Conservation (phyloP, 305 asterid species). For the Euphrasia arctica region DNA sequence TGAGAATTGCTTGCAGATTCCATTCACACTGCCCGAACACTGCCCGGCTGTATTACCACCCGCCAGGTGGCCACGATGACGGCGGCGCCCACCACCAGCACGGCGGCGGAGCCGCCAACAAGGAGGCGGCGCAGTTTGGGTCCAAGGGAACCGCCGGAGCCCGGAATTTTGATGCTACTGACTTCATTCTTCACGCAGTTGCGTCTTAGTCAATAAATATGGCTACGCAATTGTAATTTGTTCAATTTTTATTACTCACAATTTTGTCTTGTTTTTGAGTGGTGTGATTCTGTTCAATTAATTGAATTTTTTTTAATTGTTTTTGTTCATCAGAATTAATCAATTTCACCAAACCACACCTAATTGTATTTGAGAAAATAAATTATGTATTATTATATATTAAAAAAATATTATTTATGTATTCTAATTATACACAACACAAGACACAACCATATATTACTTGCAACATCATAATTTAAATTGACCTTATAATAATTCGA, state of each 20-base stretch:
- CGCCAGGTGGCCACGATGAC: slow-evolving; percentile 39
- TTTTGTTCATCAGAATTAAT: no score
- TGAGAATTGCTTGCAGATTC: slow-evolving; percentile 68
- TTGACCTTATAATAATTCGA: no score
- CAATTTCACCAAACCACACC: no score
- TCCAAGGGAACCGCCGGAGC: slow-evolving; percentile 24
- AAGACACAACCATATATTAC: no score
- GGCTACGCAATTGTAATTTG: not conserved
- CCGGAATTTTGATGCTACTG: slow-evolving; percentile 37
- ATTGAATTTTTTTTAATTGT: no score
- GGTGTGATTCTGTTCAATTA: no score
- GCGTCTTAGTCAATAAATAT: slow-evolving; percentile 6
- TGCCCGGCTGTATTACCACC: slow-evolving; percentile 79
- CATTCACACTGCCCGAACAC: slow-evolving; percentile 94
- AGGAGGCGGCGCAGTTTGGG: slow-evolving; percentile 27
- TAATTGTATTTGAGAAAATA: no score
- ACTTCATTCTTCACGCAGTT: slow-evolving; percentile 57
- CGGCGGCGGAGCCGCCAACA: slow-evolving; percentile 21
- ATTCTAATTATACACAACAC: no score
- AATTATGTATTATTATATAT: no score
- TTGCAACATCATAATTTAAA: no score
- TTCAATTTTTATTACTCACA: not conserved
- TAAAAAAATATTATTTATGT: no score
- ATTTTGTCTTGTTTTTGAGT: not conserved
- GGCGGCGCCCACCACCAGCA: slow-evolving; percentile 14